Base-by-base conservation (phyloP, 176 grass and related monocot species). In the Eragrostis curvula region DNA sequence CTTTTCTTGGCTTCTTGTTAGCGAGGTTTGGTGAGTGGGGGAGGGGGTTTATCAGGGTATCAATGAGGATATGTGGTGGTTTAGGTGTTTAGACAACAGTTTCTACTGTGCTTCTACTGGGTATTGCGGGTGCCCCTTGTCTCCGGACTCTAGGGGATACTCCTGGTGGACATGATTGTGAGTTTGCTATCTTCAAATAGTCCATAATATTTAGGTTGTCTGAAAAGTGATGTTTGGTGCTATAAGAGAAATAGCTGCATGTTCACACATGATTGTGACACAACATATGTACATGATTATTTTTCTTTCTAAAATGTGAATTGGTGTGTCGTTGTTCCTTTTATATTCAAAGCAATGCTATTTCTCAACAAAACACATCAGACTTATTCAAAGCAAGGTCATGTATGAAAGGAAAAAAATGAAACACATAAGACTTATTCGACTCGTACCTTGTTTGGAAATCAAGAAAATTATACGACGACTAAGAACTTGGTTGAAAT, bases 1-100 rank as follows among this genome's bases (percentile, higher is more conserved):
- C 81, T 73, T 27, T 68, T 41, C 74, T 82, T 78, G 59, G 59
- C 68, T 73, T 29, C 68, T 79, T 65, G 44, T 66, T 36, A 59
- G 52, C 84, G 15, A 86, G 77, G 67, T 28, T 39, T 67, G 63
- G 68, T 46, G 68, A 47, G 32, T 11, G 44, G 36, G 70, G 68
- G 42, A 27, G 21, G 29, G 29, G 56, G 3, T 45, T 57, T 59
- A 64, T 58, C 48, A 13, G 6, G 2, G 13, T 36, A 73, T 42
- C 17, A 43, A 21, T 42, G 30, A 66, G 27, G 3, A 24, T 40
- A 41, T 10, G 53, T 55, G 43, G 21, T 58, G 5, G 12, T 18
- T 6, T 27, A 23, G n/a, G 56, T 72, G 24, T 25, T 32, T 61
- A 14, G 16, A 73, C 8, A 14, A 5, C 11, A 9, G 16, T 59